Evolutionary conservation across 208 protist species (phyloP).

Genomic region (Lotmaria passim): DNA sequence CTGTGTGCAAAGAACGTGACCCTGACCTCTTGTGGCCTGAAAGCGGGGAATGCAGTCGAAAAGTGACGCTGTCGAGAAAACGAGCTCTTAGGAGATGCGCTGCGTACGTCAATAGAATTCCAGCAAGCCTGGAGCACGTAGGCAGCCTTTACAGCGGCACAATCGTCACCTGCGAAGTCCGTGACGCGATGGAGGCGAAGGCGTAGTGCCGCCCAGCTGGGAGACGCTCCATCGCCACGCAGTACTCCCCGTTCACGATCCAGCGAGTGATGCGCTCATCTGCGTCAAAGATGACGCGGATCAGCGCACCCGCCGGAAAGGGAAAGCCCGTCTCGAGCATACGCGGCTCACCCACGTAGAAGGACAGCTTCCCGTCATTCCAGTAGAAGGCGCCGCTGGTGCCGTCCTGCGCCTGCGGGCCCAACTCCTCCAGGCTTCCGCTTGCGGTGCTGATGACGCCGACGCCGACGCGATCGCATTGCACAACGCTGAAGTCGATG

Average conservation of each 20-base stretch:
- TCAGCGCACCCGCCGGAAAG: constrained; percentile 34
- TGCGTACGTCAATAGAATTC: too few species aligned
- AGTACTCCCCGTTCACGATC: constrained; percentile 50
- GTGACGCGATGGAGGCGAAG: constrained; percentile 52
- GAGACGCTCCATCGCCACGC: constrained; percentile 60
- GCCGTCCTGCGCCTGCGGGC: constrained; percentile 11
- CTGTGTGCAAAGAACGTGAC: too few species aligned
- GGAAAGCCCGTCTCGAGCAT: constrained; percentile 44
- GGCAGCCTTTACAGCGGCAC: constrained; percentile 21
- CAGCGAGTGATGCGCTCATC: constrained; percentile 61
- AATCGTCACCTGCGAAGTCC: constrained; percentile 65
- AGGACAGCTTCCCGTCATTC: constrained; percentile 64
- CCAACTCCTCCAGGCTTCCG: constrained; percentile 13
- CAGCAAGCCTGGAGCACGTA: too few species aligned
- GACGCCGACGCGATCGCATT: constrained; percentile 59
- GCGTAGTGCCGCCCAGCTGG: constrained; percentile 47
- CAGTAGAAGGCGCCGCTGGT: constrained; percentile 60
- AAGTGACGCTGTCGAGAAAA: too few species aligned
- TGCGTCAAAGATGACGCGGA: constrained; percentile 60
- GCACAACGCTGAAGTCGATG: constrained; percentile 55
- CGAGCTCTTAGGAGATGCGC: too few species aligned
- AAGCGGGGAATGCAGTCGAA: too few species aligned
- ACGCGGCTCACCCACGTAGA: constrained; percentile 44
- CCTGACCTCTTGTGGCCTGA: too few species aligned
- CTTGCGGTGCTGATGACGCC: constrained; percentile 43